Base-by-base conservation (phyloP, 805 yeast genomes). In the Kazachstania africana region DNA sequence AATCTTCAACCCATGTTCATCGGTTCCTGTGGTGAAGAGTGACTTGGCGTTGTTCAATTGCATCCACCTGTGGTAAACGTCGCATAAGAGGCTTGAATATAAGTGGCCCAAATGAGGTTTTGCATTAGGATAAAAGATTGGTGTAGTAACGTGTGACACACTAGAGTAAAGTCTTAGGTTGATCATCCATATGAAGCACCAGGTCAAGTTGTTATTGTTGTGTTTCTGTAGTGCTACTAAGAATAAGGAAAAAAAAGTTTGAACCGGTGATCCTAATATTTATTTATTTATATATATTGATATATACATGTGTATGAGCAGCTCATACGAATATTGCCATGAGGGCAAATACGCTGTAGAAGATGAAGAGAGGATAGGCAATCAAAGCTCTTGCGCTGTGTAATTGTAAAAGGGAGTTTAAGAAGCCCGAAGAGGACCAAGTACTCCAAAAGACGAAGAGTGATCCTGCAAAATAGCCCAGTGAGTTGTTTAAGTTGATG, bases 251-350 rank as follows among this genome's bases (percentile, higher is more conserved):
- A n/a, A n/a, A n/a, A n/a, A n/a, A n/a, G n/a, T n/a, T n/a, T n/a
- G n/a, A n/a, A n/a, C n/a, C n/a, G n/a, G n/a, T n/a, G n/a, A n/a
- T n/a, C n/a, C n/a, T n/a, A n/a, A n/a, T 19, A 19, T 19, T 19
- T 19, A 19, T 19, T 19, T 19, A 19, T 19, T n/a, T 19, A 23
- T 8, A 23, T 23, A 23, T 8, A 23, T 23, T 6, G 13, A 23
- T n/a, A 23, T 13, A 23, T 23, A 23, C 12, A 8, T n/a, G 13
- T 8, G 6, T 8, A n/a, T 6, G n/a, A 9, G 25, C n/a, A 23
- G n/a, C n/a, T n/a, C n/a, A n/a, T n/a, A n/a, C 87, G 52, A 91
- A 91, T 21, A 91, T 78, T 1, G 95, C 93, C 94, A 91, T 85
- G 43, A 91, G 66, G 20, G 96, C 95, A 66, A 91, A 91, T 3